These are phyloP conservation scores for Sparassis latifolia DNA, from an alignment of 1,284 basidiomycete genomes.

Conservation along the genomic window DNA sequence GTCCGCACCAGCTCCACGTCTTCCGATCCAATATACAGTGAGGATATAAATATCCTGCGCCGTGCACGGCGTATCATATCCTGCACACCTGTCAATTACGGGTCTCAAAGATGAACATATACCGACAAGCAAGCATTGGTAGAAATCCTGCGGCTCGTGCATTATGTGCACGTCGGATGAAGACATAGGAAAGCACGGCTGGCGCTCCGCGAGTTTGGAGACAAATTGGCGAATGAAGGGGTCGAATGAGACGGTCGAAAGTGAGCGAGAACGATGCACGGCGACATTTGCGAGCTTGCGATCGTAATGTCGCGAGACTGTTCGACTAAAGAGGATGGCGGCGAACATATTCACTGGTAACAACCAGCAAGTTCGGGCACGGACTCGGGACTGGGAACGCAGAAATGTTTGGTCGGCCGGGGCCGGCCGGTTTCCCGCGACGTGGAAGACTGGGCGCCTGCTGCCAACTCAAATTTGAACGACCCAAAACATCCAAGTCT, in stretches of 20 bases:
- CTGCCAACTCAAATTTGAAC: slow-evolving; percentile 6
- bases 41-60: slow-evolving; percentile 79
- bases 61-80: slow-evolving; percentile 70
- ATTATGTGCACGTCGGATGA: slow-evolving; percentile 32
- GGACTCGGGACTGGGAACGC: no score
- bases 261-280: background rate
- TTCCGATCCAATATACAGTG: slow-evolving; percentile 36
- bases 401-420: no score
- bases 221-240: slow-evolving; percentile 23
- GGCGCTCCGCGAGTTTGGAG: slow-evolving; percentile 23
- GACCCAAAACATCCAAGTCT: background rate
- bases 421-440: no score
- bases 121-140: slow-evolving; percentile 32
- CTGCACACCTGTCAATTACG: slow-evolving; percentile 29
- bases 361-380: no score
- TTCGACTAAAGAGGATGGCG: no score
- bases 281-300: background rate
- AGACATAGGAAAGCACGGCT: slow-evolving; percentile 32
- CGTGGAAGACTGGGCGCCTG: no score
- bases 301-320: background rate
- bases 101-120: no score
- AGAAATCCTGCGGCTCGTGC: slow-evolving; percentile 31
- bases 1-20: slow-evolving; percentile 28
- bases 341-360: background rate
- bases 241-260: slow-evolving; percentile 17